phyloP scores from a whole-genome alignment of 2,329 filamentous ascomycete genomes.

The Penicillium sp. region DNA sequence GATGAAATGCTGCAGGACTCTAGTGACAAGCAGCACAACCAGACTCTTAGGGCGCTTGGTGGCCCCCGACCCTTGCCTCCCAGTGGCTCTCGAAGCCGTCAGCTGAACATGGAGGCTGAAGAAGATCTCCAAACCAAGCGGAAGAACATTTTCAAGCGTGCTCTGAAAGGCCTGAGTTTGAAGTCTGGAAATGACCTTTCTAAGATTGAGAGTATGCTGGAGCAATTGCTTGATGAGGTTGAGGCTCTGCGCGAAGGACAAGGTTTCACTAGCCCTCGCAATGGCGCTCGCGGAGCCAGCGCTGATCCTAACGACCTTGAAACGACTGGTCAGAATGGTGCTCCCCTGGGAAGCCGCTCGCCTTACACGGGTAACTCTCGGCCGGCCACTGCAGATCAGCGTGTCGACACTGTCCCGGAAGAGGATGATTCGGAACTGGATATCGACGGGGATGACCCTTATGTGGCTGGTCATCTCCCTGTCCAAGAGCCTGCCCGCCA shows the following conservation, averaged over 20 bases:
- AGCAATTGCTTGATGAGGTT: constrained; percentile 88
- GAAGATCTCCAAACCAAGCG: constrained; percentile 72
- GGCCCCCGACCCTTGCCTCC: constrained; percentile 83
- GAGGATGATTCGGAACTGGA: constrained; percentile 72
- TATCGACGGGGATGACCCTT: constrained; percentile 52
- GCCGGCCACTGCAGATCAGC: constrained; percentile 63
- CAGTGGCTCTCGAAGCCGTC: constrained; percentile 60
- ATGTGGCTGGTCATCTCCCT: constrained; percentile 58
- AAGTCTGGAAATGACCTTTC: constrained; percentile 86
- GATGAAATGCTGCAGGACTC: constrained; percentile 86
- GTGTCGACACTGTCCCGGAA: constrained; percentile 88
- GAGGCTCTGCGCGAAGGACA: constrained; percentile 72
- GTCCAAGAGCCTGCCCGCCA: constrained; percentile 55
- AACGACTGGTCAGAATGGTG: constrained; percentile 76
- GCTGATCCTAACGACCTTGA: constrained; percentile 78
- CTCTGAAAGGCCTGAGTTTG: constrained; percentile 84
- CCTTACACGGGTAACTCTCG: constrained; percentile 68
- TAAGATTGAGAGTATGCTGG: constrained; percentile 88
- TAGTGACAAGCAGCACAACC: constrained; percentile 84
- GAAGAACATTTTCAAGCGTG: constrained; percentile 89
- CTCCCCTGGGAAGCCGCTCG: constrained; percentile 72
- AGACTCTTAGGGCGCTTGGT: constrained; percentile 78
- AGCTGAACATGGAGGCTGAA: constrained; percentile 53
- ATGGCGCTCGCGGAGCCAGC: constrained; percentile 47
- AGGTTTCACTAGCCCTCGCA: constrained; percentile 38